These are phyloP conservation scores for Thinopyrum elongatum DNA, from an alignment of 176 grass and related monocot genomes.

Conservation along the genomic window DNA sequence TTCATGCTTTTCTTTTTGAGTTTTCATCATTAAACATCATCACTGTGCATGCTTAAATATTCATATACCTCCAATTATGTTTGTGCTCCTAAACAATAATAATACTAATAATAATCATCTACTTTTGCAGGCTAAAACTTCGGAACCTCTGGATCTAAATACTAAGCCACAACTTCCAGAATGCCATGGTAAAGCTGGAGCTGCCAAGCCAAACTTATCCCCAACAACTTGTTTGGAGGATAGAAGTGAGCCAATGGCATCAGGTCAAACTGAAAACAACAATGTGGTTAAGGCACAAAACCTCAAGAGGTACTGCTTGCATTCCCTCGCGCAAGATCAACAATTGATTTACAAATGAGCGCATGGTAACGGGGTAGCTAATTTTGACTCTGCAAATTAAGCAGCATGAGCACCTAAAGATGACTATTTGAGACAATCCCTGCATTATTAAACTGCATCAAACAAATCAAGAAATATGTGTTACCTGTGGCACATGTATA, in stretches of 20 bases:
- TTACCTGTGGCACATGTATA: background rate
- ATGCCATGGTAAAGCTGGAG: background rate
- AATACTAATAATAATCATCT: background rate
- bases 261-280: constrained; percentile 20
- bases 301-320: constrained; percentile 29
- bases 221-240: background rate
- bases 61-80: background rate
- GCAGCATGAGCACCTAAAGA: background rate
- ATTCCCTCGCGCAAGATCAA: background rate
- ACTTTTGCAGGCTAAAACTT: background rate
- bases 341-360: background rate
- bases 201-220: background rate
- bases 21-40: background rate
- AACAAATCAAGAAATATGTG: background rate
- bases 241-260: background rate
- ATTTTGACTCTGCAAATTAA: background rate
- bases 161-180: background rate
- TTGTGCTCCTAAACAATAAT: background rate
- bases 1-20: background rate
- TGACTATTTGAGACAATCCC: background rate
- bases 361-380: background rate
- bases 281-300: constrained; percentile 17
- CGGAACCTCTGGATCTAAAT: background rate
- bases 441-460: background rate
- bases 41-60: background rate